Conservation (phyloP, 192 early-diverging fungal species). For the Irineochytrium annulatum region DNA sequence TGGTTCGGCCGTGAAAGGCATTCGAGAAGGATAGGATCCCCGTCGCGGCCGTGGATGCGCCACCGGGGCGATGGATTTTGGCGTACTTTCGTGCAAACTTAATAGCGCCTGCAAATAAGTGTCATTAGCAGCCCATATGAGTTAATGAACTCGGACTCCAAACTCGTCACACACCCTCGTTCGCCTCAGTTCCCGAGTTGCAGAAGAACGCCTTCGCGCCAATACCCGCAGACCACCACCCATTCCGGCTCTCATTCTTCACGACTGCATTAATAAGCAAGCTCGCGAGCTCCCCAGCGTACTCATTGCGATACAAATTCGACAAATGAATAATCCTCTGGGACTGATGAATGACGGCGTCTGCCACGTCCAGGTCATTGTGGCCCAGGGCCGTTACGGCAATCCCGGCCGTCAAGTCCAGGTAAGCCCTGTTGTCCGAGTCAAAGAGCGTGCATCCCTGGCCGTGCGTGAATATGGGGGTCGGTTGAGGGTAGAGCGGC, state of each 20-base stretch:
- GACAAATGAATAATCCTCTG: constrained; percentile 77
- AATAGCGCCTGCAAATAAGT: constrained; percentile 53
- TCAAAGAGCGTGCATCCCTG: constrained; percentile 81
- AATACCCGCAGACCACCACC: constrained; percentile 16
- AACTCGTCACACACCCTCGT: constrained; percentile 67
- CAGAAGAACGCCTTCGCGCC: constrained; percentile 83
- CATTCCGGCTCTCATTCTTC: constrained; percentile 12
- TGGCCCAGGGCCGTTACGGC: constrained; percentile 94
- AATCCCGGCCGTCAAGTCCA: constrained; percentile 94
- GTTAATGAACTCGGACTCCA: neutral
- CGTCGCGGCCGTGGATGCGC: constrained; percentile 56
- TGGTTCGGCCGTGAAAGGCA: constrained; percentile 93
- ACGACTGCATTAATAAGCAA: constrained; percentile 60
- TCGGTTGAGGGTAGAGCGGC: constrained; percentile 45
- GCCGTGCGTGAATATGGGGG: constrained; percentile 66
- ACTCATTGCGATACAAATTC: constrained; percentile 90
- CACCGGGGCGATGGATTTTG: constrained; percentile 42
- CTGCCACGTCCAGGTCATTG: constrained; percentile 67
- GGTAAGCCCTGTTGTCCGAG: constrained; percentile 64
- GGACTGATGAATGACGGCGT: constrained; percentile 77
- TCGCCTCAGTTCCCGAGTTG: constrained; percentile 97
- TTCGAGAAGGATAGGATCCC: constrained; percentile 82
- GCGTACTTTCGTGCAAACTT: constrained; percentile 96
- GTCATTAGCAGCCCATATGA: neutral
- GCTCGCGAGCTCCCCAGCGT: constrained; percentile 77